Evolutionary conservation across 495 filamentous ascomycete species (phyloP).

Genomic region (Penicillium egyptiacum): DNA sequence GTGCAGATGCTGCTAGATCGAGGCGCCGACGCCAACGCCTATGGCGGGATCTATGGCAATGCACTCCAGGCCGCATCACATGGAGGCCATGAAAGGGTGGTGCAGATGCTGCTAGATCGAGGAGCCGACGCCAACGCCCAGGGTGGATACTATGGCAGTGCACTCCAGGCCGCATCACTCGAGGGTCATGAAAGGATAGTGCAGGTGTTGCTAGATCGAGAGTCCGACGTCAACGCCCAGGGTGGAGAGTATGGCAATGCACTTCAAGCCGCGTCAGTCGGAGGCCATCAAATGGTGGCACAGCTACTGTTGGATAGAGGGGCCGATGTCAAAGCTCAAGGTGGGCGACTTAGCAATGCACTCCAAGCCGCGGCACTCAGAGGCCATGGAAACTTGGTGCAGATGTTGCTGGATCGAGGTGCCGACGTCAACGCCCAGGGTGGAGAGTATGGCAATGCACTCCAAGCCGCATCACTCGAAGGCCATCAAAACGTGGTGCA

Average conservation of each 20-base stretch:
- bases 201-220: slow-evolving; percentile 17
- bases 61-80: background rate
- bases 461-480: background rate
- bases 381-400: no score
- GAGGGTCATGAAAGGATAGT: slow-evolving; percentile 2
- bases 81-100: slow-evolving; percentile 17
- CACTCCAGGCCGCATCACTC: slow-evolving; percentile 23
- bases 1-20: no score
- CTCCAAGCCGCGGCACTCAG: no score
- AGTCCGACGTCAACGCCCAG: slow-evolving; percentile 20
- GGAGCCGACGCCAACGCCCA: slow-evolving; percentile 21
- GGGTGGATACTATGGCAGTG: slow-evolving; percentile 23
- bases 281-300: no score
- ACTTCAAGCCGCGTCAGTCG: slow-evolving; percentile 16
- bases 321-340: slow-evolving; percentile 10
- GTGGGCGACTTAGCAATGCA: no score
- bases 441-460: no score
- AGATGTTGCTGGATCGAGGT: no score
- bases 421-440: no score
- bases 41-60: no score
- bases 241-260: slow-evolving; percentile 13
- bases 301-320: no score
- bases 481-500: slow-evolving; percentile 22
- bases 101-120: slow-evolving; percentile 20
- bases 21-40: no score